Evolutionary conservation across 257 asterid genomes (phyloP).

Genomic region (Galeopsis tetrahit): DNA sequence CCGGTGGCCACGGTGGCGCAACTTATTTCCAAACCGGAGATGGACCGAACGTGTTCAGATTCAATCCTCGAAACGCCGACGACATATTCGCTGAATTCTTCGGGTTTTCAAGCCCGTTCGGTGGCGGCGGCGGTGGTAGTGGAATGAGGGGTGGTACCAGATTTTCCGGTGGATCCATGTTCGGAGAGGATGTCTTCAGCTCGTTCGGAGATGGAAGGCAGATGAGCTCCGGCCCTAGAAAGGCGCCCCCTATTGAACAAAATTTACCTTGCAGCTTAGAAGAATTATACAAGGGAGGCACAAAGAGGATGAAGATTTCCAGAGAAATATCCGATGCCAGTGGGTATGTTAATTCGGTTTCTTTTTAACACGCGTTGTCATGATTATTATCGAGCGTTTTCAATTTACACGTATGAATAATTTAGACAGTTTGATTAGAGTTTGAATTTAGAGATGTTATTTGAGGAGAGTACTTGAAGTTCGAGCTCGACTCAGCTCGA

Average conservation of each 20-base stretch:
- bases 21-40: constrained; percentile 77
- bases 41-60: constrained; percentile 69
- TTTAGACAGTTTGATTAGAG: no score
- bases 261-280: constrained; percentile 75
- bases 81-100: constrained; percentile 84
- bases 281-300: constrained; percentile 80
- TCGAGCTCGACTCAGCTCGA: no score
- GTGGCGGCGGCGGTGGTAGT: constrained; percentile 62
- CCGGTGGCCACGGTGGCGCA: constrained; percentile 66
- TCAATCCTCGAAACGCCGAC: constrained; percentile 81
- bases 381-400: no score
- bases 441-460: no score
- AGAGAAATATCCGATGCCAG: constrained; percentile 85
- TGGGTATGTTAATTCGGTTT: constrained; percentile 54
- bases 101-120: constrained; percentile 73
- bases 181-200: constrained; percentile 77
- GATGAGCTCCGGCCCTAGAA: constrained; percentile 62
- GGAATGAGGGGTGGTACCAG: constrained; percentile 68
- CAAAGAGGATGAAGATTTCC: constrained; percentile 93
- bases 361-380: no score
- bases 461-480: no score
- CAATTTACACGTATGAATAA: no score
- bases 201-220: constrained; percentile 68
- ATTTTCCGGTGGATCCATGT: constrained; percentile 66
- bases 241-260: constrained; percentile 74